Conservation (phyloP, 2,329 filamentous ascomycete genomes). For the Sclerotinia trifoliorum region DNA sequence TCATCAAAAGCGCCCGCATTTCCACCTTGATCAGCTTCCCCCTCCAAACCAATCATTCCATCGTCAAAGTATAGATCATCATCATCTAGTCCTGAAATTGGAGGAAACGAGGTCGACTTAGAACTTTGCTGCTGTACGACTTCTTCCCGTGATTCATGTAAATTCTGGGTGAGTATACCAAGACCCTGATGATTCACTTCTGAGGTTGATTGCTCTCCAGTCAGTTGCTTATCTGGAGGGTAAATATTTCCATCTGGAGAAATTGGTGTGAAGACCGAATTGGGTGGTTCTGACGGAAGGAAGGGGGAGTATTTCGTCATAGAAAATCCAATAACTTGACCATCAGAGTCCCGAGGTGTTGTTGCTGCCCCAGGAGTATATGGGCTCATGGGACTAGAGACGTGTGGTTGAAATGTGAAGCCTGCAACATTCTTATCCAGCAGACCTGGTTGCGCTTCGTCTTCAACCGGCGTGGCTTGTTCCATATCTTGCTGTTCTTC, state of each 20-base stretch:
- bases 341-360: conserved; percentile 56
- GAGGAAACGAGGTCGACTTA: conserved; percentile 21
- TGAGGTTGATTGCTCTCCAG: background rate
- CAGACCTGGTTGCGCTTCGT: conserved; percentile 24
- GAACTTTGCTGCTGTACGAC: conserved; percentile 14
- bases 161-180: conserved; percentile 27
- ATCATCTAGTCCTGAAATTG: conserved; percentile 34
- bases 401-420: conserved; percentile 44
- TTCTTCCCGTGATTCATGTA: conserved; percentile 8
- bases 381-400: conserved; percentile 53
- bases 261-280: conserved; percentile 24
- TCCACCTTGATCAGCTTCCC: conserved; percentile 44
- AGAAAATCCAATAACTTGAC: conserved; percentile 57
- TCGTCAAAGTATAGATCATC: conserved; percentile 62
- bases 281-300: conserved; percentile 10
- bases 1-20: conserved; percentile 66
- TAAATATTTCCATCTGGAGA: conserved; percentile 25
- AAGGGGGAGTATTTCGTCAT: conserved; percentile 38
- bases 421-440: conserved; percentile 29
- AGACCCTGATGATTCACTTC: conserved; percentile 27
- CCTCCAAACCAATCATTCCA: conserved; percentile 59
- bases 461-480: background rate
- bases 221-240: conserved; percentile 10
- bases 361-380: conserved; percentile 46
- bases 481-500: conserved; percentile 39